Evolutionary conservation across 257 asterid genomes (phyloP).

Genomic region (Ajuga chamaepitys): DNA sequence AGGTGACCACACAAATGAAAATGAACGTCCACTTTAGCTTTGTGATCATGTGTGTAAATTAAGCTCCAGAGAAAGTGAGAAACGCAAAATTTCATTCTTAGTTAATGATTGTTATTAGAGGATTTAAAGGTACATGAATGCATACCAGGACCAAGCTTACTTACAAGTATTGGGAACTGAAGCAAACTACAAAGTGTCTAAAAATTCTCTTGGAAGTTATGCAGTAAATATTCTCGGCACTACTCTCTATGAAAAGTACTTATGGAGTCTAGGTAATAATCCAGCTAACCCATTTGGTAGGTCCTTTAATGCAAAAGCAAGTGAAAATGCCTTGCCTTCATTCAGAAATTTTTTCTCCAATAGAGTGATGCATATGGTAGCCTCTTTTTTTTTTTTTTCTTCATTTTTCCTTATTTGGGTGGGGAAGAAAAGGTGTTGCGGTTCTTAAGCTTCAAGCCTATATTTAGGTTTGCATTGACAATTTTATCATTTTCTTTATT

Average conservation of each 20-base stretch:
- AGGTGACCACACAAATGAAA: too few species aligned
- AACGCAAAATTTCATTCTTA: neutral
- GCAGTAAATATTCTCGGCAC: neutral
- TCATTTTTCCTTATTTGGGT: neutral
- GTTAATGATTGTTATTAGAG: neutral
- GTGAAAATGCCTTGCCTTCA: neutral
- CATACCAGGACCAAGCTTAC: neutral
- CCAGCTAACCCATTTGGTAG: neutral
- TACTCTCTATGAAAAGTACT: neutral
- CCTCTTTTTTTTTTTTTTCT: neutral
- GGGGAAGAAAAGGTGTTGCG: neutral
- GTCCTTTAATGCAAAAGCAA: neutral
- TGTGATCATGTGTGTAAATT: neutral
- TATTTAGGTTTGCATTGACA: neutral
- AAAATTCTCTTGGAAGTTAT: neutral
- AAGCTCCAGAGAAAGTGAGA: neutral
- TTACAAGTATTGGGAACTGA: neutral
- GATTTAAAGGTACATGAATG: neutral
- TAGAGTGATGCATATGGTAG: neutral
- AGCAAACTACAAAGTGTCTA: neutral
- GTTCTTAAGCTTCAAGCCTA: neutral
- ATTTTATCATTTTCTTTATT: conserved; percentile 5
- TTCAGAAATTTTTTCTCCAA: neutral
- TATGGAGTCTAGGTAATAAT: neutral
- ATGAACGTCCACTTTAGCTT: neutral